These are phyloP conservation scores for Amanita rimosa DNA, from an alignment of 768 basidiomycete species.

Conservation along the genomic window DNA sequence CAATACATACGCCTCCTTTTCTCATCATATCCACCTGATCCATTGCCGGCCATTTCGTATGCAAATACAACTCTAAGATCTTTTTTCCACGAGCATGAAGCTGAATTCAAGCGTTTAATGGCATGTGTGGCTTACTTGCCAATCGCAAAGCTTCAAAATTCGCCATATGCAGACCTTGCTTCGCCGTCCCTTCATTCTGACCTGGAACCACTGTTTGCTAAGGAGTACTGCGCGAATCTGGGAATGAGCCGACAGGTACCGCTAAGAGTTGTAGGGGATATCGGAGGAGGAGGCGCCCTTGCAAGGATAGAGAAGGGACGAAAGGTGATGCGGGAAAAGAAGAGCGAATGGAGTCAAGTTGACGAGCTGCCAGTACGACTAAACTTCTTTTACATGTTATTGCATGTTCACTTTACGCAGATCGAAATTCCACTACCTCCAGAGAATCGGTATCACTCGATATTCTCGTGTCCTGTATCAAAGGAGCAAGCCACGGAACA, in stretches of 20 bases:
- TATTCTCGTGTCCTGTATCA: slow-evolving; percentile 95
- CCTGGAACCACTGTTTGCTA: slow-evolving; percentile 73
- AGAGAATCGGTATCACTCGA: slow-evolving; percentile 88
- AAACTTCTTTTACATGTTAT: slow-evolving; percentile 9
- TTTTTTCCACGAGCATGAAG: slow-evolving; percentile 49
- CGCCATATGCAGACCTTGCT: slow-evolving; percentile 68
- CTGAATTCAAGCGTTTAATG: slow-evolving; percentile 62
- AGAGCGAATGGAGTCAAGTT: slow-evolving; percentile 85
- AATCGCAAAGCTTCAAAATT: slow-evolving; percentile 46
- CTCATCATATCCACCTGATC: slow-evolving; percentile 45
- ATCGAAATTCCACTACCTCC: slow-evolving; percentile 88
- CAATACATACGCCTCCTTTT: slow-evolving; percentile 78
- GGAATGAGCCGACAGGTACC: slow-evolving; percentile 88
- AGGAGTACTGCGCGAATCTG: slow-evolving; percentile 79
- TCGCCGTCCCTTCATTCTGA: slow-evolving; percentile 64
- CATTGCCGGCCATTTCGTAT: slow-evolving; percentile 58
- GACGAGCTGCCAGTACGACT: slow-evolving; percentile 77
- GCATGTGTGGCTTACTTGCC: slow-evolving; percentile 65
- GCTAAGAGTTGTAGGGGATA: slow-evolving; percentile 80
- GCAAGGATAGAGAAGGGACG: slow-evolving; percentile 90
- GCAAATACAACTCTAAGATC: slow-evolving; percentile 53
- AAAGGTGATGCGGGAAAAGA: slow-evolving; percentile 85
- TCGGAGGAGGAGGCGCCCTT: slow-evolving; percentile 86
- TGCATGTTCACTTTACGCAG: slow-evolving; percentile 26
- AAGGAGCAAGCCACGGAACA: slow-evolving; percentile 90